Conservation (phyloP, 2,329 filamentous ascomycete species). For the Phyllosticta paracitricarpa region DNA sequence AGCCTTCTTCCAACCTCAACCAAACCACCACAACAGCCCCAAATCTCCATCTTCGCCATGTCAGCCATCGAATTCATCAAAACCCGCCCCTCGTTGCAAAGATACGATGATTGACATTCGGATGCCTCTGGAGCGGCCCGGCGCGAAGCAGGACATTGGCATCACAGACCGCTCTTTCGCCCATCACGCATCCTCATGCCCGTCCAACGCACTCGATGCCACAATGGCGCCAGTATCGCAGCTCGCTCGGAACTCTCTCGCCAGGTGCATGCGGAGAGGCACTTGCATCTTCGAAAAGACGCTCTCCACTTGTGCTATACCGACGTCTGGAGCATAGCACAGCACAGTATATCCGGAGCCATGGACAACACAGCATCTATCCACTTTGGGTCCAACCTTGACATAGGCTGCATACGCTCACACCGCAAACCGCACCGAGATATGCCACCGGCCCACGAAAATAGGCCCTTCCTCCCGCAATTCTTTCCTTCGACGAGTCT, state of each 20-base stretch:
- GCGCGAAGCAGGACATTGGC: not conserved
- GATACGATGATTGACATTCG: not conserved
- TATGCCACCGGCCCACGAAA: not conserved
- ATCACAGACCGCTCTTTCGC: not conserved
- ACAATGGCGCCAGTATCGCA: not conserved
- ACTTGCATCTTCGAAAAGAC: not conserved
- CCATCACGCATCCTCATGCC: not conserved
- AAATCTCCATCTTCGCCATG: not conserved
- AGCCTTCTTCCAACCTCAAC: not conserved
- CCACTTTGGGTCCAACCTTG: not conserved
- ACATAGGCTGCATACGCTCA: not conserved
- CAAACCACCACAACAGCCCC: not conserved
- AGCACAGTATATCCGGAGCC: not conserved
- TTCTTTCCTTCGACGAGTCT: not conserved
- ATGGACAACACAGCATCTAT: not conserved
- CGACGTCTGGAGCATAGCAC: not conserved
- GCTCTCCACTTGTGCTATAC: not conserved
- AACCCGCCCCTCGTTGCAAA: not conserved
- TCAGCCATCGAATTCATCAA: not conserved
- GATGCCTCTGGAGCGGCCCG: not conserved
- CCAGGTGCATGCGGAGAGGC: not conserved
- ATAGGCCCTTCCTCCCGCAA: not conserved
- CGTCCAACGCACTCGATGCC: not conserved
- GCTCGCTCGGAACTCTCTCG: not conserved
- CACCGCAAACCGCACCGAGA: not conserved